Evolutionary conservation across 805 yeast genomes (phyloP).

Genomic region (Kodamaea kakaduensis): DNA sequence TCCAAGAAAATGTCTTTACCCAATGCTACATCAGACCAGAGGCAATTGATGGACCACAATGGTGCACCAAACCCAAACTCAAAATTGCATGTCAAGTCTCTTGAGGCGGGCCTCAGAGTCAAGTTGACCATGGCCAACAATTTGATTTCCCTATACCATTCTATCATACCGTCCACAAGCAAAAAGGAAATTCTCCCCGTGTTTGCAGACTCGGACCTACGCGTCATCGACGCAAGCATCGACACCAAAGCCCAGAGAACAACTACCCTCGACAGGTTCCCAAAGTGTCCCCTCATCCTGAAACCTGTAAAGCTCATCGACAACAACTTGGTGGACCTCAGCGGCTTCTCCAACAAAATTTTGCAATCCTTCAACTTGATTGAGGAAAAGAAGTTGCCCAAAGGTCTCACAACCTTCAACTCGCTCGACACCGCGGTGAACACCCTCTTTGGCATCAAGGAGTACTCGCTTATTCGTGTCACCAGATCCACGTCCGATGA

Average conservation of each 20-base stretch:
- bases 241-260: background rate
- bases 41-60: background rate
- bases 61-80: constrained; percentile 12
- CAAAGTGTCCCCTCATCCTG: constrained; percentile 13
- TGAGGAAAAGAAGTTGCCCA: constrained; percentile 9
- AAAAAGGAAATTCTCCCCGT: constrained; percentile 18
- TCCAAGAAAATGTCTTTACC: constrained; percentile 13
- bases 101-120: constrained; percentile 50
- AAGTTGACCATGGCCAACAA: constrained; percentile 46
- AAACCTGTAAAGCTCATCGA: constrained; percentile 36
- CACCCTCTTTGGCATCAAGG: constrained; percentile 36
- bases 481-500: constrained; percentile 54
- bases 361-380: constrained; percentile 28
- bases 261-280: background rate
- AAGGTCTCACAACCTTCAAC: constrained; percentile 31
- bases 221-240: constrained; percentile 4
- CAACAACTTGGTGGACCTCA: constrained; percentile 34
- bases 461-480: constrained; percentile 47
- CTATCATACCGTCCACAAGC: constrained; percentile 34
- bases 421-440: constrained; percentile 46
- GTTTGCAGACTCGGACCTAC: constrained; percentile 7
- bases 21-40: constrained; percentile 1
- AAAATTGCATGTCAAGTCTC: constrained; percentile 39
- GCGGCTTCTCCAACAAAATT: constrained; percentile 33
- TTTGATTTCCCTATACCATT: constrained; percentile 40